These are phyloP conservation scores for Xerocomellus dryophilus DNA, from an alignment of 768 basidiomycete species.

Conservation along the genomic window DNA sequence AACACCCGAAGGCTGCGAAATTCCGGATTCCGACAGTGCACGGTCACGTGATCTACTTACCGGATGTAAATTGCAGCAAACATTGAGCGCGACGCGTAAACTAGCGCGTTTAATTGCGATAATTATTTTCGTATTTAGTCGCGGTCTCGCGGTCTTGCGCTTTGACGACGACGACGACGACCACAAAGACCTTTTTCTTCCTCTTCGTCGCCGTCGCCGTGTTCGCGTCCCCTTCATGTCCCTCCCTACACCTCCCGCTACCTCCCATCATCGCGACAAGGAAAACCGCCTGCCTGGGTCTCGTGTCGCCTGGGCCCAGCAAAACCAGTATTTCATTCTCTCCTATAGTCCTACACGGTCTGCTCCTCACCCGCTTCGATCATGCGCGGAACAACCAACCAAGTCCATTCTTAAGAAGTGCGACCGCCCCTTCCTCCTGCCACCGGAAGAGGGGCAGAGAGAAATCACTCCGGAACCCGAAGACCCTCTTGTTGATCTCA, in stretches of 20 bases:
- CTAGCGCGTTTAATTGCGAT: constrained; percentile 35
- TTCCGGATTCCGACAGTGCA: too few relatives aligned
- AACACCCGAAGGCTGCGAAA: too few relatives aligned
- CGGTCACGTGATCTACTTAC: constrained; percentile 18
- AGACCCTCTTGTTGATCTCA: constrained; percentile 59
- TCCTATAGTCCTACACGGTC: constrained; percentile 29
- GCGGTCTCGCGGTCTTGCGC: not conserved
- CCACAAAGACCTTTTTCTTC: not conserved
- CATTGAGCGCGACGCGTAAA: constrained; percentile 42
- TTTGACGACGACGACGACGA: constrained; percentile 22
- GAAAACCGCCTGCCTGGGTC: constrained; percentile 42
- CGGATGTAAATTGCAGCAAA: constrained; percentile 26
- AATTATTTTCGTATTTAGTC: constrained; percentile 31
- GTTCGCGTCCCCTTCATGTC: constrained; percentile 30
- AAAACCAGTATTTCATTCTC: constrained; percentile 47
- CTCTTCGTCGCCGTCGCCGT: constrained; percentile 12
- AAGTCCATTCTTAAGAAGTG: constrained; percentile 72
- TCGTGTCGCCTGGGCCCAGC: constrained; percentile 52
- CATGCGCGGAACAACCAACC: constrained; percentile 43
- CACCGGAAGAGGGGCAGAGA: constrained; percentile 45
- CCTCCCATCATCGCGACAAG: constrained; percentile 56
- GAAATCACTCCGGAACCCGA: constrained; percentile 76
- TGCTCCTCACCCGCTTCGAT: constrained; percentile 27
- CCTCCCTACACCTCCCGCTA: constrained; percentile 61
- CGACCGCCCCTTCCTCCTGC: constrained; percentile 32